Percentiles rank a stretch among this genome's conserved stretches.
Conservation (phyloP, 2,329 filamentous ascomycete genomes). For the Monosporascus sp. region DNA sequence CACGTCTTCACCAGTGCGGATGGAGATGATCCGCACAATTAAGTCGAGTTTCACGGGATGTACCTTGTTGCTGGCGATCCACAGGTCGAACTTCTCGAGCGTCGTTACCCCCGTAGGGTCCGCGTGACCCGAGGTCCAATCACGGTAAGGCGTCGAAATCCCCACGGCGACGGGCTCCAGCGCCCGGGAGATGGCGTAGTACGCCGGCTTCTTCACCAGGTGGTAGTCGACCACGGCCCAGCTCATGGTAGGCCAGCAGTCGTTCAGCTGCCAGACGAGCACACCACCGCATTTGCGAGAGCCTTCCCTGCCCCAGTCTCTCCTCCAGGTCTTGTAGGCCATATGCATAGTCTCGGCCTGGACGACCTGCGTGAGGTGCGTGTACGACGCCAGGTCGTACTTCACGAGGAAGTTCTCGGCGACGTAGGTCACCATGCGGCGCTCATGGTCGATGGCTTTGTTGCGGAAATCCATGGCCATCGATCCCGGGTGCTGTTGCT, state of each 20-base stretch:
- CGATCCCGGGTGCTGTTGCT: conserved; percentile 59
- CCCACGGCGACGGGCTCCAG: conserved; percentile 55
- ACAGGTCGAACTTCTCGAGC: conserved; percentile 37
- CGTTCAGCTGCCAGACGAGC: conserved; percentile 65
- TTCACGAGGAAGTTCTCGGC: conserved; percentile 65
- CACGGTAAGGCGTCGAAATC: conserved; percentile 38
- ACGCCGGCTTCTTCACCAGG: conserved; percentile 60
- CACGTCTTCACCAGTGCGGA: conserved; percentile 33
- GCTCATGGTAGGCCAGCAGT: conserved; percentile 62
- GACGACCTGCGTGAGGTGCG: conserved; percentile 50
- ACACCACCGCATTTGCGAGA: conserved; percentile 57
- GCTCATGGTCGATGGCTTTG: conserved; percentile 71
- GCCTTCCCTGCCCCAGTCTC: conserved; percentile 54
- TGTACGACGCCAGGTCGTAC: conserved; percentile 37
- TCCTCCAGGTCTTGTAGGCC: conserved; percentile 52
- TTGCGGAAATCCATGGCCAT: conserved; percentile 76
- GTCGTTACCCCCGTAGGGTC: conserved; percentile 32
- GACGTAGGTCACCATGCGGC: conserved; percentile 68
- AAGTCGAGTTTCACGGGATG: conserved; percentile 21
- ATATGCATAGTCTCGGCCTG: conserved; percentile 47
- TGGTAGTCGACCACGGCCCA: conserved; percentile 64
- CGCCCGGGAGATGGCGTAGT: conserved; percentile 47
- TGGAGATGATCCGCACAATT: conserved; percentile 34
- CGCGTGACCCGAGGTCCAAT: conserved; percentile 40
- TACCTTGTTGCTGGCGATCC: conserved; percentile 31